Evolutionary conservation across 768 basidiomycete genomes (phyloP).

Genomic region (Amanita rimosa): DNA sequence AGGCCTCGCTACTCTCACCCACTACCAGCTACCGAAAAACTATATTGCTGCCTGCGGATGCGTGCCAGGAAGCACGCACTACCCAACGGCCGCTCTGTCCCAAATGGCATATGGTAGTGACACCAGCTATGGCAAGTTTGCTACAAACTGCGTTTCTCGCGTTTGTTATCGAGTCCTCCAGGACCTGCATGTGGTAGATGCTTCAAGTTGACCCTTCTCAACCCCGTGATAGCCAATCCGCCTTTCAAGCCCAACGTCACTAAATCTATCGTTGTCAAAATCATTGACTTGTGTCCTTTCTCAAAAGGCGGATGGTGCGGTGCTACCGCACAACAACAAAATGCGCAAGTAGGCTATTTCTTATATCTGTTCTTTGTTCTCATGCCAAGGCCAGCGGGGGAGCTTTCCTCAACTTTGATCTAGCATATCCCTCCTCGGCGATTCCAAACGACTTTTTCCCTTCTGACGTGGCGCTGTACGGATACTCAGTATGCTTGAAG

Average conservation of each 20-base stretch:
- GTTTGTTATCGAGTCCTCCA: constrained; percentile 10
- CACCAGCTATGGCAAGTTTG: constrained; percentile 39
- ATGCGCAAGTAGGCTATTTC: constrained; percentile 40
- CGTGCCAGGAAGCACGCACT: constrained; percentile 50
- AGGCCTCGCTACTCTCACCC: constrained; percentile 70
- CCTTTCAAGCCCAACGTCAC: constrained; percentile 54
- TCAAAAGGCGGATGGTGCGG: constrained; percentile 58
- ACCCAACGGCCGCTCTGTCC: constrained; percentile 71
- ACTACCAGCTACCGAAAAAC: constrained; percentile 47
- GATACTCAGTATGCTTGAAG: constrained; percentile 26
- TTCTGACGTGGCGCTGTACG: constrained; percentile 55
- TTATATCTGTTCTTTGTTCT: not conserved
- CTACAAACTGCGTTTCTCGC: not conserved
- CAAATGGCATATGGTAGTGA: constrained; percentile 75
- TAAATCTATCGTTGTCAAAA: constrained; percentile 60
- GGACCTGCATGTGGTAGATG: constrained; percentile 71
- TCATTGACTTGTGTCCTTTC: constrained; percentile 72
- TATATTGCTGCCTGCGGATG: constrained; percentile 74
- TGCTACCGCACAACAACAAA: constrained; percentile 48
- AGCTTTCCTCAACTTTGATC: constrained; percentile 69
- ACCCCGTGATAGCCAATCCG: constrained; percentile 54
- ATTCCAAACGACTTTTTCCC: constrained; percentile 71
- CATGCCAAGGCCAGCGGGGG: constrained; percentile 37
- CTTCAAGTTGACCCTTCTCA: constrained; percentile 66
- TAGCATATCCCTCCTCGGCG: constrained; percentile 62